A percentile compares a stretch with the other conserved stretches of the same genome.
Conservation (phyloP, 169 alveolate genomes). For the Plasmodium inui region DNA sequence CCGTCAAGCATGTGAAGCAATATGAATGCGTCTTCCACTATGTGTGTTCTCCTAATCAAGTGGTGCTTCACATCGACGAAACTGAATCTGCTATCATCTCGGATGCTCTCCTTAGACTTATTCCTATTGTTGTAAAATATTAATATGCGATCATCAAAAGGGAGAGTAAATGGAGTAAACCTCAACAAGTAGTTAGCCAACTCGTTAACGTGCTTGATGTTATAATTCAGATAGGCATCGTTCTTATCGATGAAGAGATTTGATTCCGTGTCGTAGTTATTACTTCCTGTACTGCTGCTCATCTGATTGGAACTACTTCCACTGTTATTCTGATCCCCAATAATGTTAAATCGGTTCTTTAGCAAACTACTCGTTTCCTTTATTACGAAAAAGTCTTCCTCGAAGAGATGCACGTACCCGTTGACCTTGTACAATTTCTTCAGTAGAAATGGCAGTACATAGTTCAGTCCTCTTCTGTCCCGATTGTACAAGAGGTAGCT, state of each 20-base stretch:
- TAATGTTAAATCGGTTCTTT: slow-evolving; percentile 48
- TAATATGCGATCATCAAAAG: slow-evolving; percentile 78
- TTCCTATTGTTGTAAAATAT: slow-evolving; percentile 75
- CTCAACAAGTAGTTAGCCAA: slow-evolving; percentile 72
- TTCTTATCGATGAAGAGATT: slow-evolving; percentile 23
- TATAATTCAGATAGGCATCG: slow-evolving; percentile 54
- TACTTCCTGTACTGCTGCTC: not conserved
- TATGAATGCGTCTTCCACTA: slow-evolving; percentile 84
- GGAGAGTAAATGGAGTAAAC: slow-evolving; percentile 73
- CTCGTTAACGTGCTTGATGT: slow-evolving; percentile 49
- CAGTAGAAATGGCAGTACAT: not conserved
- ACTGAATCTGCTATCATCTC: slow-evolving; percentile 62
- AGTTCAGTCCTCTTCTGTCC: slow-evolving; percentile 31
- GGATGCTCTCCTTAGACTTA: slow-evolving; percentile 65
- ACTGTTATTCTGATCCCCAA: slow-evolving; percentile 36
- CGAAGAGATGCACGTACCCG: slow-evolving; percentile 38
- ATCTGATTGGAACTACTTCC: not conserved
- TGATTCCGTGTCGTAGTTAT: slow-evolving; percentile 35
- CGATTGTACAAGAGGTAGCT: slow-evolving; percentile 22
- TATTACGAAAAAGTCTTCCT: slow-evolving; percentile 44
- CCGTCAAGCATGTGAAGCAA: slow-evolving; percentile 77
- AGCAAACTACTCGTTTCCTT: slow-evolving; percentile 42
- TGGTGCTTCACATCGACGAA: slow-evolving; percentile 65
- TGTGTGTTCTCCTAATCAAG: slow-evolving; percentile 82
- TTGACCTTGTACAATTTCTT: slow-evolving; percentile 34